A percentile compares a stretch with the other conserved stretches of the same genome.
Evolutionary conservation across 2,329 filamentous ascomycete species (phyloP).

Genomic region (Neodidymelliopsis sp.): DNA sequence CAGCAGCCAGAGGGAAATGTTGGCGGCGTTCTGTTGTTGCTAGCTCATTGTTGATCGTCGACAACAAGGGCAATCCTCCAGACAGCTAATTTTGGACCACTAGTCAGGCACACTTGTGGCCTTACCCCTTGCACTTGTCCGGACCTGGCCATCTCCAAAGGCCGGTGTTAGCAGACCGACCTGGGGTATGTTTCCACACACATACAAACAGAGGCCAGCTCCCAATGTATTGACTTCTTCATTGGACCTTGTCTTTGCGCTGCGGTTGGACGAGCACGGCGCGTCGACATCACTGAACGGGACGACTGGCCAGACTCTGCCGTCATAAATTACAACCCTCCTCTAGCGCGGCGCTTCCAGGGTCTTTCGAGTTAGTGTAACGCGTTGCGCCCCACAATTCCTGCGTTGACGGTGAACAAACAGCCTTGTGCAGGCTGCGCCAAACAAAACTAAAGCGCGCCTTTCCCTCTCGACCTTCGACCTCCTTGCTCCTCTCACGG

Average conservation of each 20-base stretch:
- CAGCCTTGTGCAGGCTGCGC: conserved; percentile 27
- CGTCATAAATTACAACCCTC: conserved; percentile 17
- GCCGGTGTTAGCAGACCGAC: conserved; percentile 11
- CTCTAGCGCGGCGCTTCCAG: conserved; percentile 17
- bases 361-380: conserved; percentile 10
- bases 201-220: conserved; percentile 12
- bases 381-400: conserved; percentile 14
- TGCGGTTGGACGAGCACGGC: conserved; percentile 9
- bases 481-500: conserved; percentile 47
- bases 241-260: conserved; percentile 14
- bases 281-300: conserved; percentile 13
- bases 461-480: conserved; percentile 22
- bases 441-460: conserved; percentile 29
- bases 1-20: conserved; percentile 9
- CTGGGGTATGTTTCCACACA: no score
- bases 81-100: conserved; percentile 15
- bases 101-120: conserved; percentile 12
- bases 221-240: conserved; percentile 1
- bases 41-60: conserved; percentile 11
- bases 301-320: conserved; percentile 21
- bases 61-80: conserved; percentile 16
- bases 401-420: conserved; percentile 27
- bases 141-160: conserved; percentile 5
- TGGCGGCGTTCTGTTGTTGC: conserved; percentile 7
- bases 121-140: conserved; percentile 21